Conservation (phyloP, 192 early-diverging fungal species). For the Linnemannia elongata region DNA sequence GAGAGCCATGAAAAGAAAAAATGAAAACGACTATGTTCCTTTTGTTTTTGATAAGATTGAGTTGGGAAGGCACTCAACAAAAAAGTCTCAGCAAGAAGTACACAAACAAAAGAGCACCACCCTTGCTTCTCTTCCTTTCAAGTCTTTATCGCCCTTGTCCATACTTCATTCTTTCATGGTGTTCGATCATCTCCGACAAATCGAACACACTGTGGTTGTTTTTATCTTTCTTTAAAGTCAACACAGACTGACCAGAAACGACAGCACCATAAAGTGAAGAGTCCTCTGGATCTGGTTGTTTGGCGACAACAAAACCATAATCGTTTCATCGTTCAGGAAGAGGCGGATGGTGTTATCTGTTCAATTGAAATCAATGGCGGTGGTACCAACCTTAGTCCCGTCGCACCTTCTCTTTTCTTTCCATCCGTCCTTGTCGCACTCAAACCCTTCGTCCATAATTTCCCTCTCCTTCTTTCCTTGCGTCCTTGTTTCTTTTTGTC, state of each 20-base stretch:
- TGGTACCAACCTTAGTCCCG: not conserved
- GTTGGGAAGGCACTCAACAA: not conserved
- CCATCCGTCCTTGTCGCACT: not conserved
- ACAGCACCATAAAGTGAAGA: no score
- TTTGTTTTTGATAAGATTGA: not conserved
- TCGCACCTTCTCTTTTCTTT: not conserved
- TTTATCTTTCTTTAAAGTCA: no score
- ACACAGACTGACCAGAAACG: no score
- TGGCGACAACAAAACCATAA: no score
- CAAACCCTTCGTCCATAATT: not conserved
- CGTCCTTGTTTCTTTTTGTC: not conserved
- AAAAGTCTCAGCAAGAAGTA: not conserved
- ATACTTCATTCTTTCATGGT: not conserved
- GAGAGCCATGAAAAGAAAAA: not conserved
- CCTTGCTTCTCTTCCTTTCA: not conserved
- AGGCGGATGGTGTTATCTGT: not conserved
- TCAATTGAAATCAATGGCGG: not conserved
- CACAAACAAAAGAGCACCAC: not conserved
- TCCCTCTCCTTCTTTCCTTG: not conserved
- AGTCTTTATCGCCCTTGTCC: not conserved
- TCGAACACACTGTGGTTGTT: no score
- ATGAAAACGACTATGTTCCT: not conserved
- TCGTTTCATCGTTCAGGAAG: no score
- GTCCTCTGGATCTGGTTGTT: no score
- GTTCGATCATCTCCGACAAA: no score